Conservation (phyloP, 2,329 filamentous ascomycete genomes). For the Scedosporium minutisporum region DNA sequence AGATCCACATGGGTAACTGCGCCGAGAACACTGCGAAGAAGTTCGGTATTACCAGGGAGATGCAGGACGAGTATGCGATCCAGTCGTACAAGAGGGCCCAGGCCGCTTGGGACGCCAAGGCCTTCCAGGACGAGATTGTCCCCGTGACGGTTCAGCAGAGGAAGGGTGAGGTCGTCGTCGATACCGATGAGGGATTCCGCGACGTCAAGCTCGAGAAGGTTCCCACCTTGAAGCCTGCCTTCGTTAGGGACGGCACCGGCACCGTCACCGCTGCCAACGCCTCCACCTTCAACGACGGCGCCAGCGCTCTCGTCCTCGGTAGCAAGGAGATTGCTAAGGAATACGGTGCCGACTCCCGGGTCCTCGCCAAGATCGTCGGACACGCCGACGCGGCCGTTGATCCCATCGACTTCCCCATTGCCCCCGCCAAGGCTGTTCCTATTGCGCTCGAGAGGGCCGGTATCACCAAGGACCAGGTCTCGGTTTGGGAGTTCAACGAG, state of each 20-base stretch:
- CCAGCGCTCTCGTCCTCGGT: slow-evolving; percentile 76
- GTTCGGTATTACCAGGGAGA: slow-evolving; percentile 66
- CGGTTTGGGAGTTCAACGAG: slow-evolving; percentile 98
- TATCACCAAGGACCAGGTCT: slow-evolving; percentile 82
- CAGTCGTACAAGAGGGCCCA: slow-evolving; percentile 83
- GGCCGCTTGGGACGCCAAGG: slow-evolving; percentile 72
- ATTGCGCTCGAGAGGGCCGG: slow-evolving; percentile 81
- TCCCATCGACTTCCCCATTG: slow-evolving; percentile 87
- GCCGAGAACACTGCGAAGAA: slow-evolving; percentile 93
- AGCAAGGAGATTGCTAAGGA: slow-evolving; percentile 72
- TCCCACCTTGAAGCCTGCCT: slow-evolving; percentile 78
- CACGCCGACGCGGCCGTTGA: slow-evolving; percentile 86
- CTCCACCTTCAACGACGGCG: slow-evolving; percentile 90
- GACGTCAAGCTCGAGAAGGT: slow-evolving; percentile 84
- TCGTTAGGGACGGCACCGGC: slow-evolving; percentile 73
- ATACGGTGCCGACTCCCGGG: slow-evolving; percentile 67
- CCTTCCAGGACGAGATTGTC: slow-evolving; percentile 82
- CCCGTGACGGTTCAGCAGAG: slow-evolving; percentile 76
- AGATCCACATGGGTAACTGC: slow-evolving; percentile 97
- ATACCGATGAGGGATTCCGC: slow-evolving; percentile 80
- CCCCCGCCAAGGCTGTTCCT: slow-evolving; percentile 84
- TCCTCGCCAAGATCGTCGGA: slow-evolving; percentile 77
- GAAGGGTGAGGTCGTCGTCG: slow-evolving; percentile 73
- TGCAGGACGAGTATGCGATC: slow-evolving; percentile 87
- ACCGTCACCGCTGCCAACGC: slow-evolving; percentile 93